phyloP scores from a whole-genome alignment of 345 rosid genomes.

The Raphanus raphanistrum region DNA sequence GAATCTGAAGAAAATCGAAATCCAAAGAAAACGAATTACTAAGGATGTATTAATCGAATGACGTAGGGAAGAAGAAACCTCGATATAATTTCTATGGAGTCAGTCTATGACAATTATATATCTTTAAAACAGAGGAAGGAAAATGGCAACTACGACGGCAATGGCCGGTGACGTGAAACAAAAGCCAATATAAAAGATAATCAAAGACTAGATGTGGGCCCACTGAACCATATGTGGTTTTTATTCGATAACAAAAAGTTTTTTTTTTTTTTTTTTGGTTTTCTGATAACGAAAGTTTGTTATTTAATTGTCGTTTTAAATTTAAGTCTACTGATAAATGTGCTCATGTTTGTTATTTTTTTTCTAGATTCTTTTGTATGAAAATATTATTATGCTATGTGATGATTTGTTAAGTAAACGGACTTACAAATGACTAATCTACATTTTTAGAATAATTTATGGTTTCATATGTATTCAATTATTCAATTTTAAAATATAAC shows the following conservation, averaged over 20 bases:
- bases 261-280: neutral
- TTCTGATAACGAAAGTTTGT: no score
- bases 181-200: no score
- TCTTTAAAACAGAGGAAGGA: no score
- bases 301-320: neutral
- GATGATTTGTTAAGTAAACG: neutral
- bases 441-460: no score
- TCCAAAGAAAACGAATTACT: neutral
- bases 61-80: constrained; percentile 20
- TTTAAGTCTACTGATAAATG: neutral
- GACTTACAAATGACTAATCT: no score
- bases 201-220: neutral
- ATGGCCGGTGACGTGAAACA: constrained; percentile 20
- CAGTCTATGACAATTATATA: neutral
- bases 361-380: no score
- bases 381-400: neutral
- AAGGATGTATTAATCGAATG: neutral
- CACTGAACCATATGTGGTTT: neutral
- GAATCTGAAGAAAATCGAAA: constrained; percentile 10
- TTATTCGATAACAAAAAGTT: no score
- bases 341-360: neutral
- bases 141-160: neutral
- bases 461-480: no score
- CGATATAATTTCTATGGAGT: neutral
- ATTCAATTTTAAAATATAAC: no score